Evolutionary conservation across 164 flowering plant species (phyloP), one percentile per base, ranked within the genome.

Genomic region (Hamamelis virginiana): DNA sequence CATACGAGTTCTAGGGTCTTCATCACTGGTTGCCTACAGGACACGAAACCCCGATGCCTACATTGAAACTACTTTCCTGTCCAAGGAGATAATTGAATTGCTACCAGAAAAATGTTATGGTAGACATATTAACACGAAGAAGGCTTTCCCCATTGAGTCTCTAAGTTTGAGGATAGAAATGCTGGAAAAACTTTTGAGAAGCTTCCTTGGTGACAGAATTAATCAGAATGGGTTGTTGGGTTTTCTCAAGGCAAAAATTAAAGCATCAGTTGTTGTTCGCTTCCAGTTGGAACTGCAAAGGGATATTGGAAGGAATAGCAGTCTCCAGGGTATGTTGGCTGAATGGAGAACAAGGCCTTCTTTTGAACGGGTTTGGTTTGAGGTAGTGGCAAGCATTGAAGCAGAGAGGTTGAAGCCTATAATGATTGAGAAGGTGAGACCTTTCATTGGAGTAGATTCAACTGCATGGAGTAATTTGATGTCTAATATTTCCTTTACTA

Each of bases 331-430:
- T 5, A 75, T 72, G 33, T 41, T 81, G 74, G 85, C 82, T 15
- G 83, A 85, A 60, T 90, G 93, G 93, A 87, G 89, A 79, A 90
- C 92, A 16, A 86, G 72, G 80, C 92, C 90, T 12, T 75, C 57
- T 3, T 68, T 76, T 46, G 89, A 86, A 65, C 82, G 83, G 52
- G 66, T 74, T 33, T 78, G 75, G 75, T 90, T 88, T 73, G 84
- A 88, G 65, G 77, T 88, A 18, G 71, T 77, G 69, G 93, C 91
- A 9, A 84, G 84, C 68, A 72, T 87, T 65, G 91, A 86, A 59
- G 80, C 26, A 9, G 83, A 72, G 66, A 68, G 62, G 76, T 55
- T 92, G 81, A 87, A 80, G 76, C 91, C 89, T 9, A 9, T 80
- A 10, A 0, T 44, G 44, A 25, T 81, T 43, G 86, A 85, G 71